Conservation (phyloP, 2,329 filamentous ascomycete genomes). For the Coleophoma cylindrospora region DNA sequence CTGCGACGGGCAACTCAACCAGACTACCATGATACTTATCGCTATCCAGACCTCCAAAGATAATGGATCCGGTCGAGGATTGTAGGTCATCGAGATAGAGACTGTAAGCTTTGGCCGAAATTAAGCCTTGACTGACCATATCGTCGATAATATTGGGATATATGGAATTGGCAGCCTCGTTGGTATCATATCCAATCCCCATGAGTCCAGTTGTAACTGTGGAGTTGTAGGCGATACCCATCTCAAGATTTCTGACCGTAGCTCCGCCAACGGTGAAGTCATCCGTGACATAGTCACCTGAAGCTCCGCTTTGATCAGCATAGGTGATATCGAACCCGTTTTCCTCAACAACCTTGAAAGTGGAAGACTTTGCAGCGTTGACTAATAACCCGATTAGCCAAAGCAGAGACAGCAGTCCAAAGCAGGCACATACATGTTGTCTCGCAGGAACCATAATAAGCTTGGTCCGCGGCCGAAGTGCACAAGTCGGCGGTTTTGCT, state of each 20-base stretch:
- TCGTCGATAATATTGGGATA: slow-evolving; percentile 26
- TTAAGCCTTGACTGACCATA: slow-evolving; percentile 35
- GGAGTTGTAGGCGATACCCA: slow-evolving; percentile 45
- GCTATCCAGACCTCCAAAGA: slow-evolving; percentile 43
- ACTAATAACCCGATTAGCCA: too few relatives aligned
- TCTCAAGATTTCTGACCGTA: slow-evolving; percentile 45
- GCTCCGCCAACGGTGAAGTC: slow-evolving; percentile 45
- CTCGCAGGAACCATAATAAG: slow-evolving; percentile 28
- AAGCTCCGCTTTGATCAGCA: slow-evolving; percentile 49
- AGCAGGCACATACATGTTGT: slow-evolving; percentile 42
- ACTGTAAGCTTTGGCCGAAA: slow-evolving; percentile 35
- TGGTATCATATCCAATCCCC: slow-evolving; percentile 50
- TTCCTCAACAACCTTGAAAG: slow-evolving; percentile 37
- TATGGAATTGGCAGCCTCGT: slow-evolving; percentile 39
- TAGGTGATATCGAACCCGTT: slow-evolving; percentile 55
- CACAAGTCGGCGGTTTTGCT: slow-evolving; percentile 27
- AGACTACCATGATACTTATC: slow-evolving; percentile 36
- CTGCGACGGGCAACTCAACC: slow-evolving; percentile 11
- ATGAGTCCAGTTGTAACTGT: slow-evolving; percentile 50
- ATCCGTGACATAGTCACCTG: slow-evolving; percentile 54
- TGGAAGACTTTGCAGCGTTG: slow-evolving; percentile 35
- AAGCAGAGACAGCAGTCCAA: slow-evolving; percentile 13
- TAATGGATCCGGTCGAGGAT: slow-evolving; percentile 26
- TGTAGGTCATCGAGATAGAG: slow-evolving; percentile 31
- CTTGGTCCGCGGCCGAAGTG: slow-evolving; percentile 14